Conservation (phyloP, 768 basidiomycete genomes). For the Termitomyces sp. region DNA sequence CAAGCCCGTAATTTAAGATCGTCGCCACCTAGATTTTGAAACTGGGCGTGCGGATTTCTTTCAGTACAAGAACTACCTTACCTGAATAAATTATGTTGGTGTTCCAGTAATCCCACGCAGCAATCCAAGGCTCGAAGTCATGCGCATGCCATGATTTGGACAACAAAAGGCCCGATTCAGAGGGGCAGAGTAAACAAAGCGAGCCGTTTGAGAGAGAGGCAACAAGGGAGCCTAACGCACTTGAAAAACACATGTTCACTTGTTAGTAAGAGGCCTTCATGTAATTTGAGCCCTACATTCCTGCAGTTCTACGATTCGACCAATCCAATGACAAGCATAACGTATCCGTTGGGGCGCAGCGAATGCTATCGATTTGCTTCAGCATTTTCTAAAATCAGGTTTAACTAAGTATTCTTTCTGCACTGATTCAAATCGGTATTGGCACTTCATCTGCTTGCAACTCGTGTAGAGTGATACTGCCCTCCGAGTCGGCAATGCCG, state of each 20-base stretch:
- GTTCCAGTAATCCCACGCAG: constrained; percentile 88
- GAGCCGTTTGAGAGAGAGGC: constrained; percentile 82
- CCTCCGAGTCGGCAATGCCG: constrained; percentile 83
- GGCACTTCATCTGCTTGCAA: constrained; percentile 37
- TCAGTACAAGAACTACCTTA: constrained; percentile 16
- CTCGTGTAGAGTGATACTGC: constrained; percentile 60
- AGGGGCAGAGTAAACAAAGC: constrained; percentile 53
- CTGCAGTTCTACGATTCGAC: constrained; percentile 44
- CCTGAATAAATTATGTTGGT: constrained; percentile 80
- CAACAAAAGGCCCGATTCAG: constrained; percentile 40
- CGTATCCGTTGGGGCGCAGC: constrained; percentile 46
- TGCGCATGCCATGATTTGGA: constrained; percentile 78
- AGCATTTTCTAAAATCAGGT: constrained; percentile 31
- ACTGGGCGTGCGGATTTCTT: background rate
- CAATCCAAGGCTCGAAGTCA: constrained; percentile 92
- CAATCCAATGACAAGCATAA: constrained; percentile 93
- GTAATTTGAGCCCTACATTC: constrained; percentile 27
- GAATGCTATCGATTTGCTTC: constrained; percentile 32
- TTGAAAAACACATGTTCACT: constrained; percentile 24
- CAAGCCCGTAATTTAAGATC: constrained; percentile 87
- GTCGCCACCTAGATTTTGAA: constrained; percentile 67
- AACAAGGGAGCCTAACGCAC: constrained; percentile 53
- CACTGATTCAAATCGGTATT: background rate
- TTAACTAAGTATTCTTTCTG: background rate
- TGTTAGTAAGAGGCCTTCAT: background rate